Evolutionary conservation across 2,329 filamentous ascomycete genomes (phyloP), one percentile per base, ranked within the genome.

Genomic region (Ophioceras dolichostomum): DNA sequence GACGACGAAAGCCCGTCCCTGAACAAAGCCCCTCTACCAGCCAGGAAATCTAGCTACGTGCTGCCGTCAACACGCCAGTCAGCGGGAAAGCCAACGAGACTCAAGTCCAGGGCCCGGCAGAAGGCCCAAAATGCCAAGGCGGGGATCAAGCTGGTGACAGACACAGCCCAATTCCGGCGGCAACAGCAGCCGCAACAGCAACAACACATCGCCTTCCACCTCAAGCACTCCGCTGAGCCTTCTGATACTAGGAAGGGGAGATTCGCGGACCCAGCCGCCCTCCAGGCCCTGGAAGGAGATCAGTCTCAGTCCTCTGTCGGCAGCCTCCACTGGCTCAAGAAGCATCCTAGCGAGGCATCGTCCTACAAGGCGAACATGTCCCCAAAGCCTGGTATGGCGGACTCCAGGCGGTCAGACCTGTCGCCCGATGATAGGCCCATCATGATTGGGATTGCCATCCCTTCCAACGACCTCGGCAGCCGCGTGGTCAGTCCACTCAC

Each of bases 371-470:
- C n/a, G n/a, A 62, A 55, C 43, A 61, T 56, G 42, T 56, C 55
- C 8, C 52, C 52, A 19, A 50, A 48, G 27, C 18, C 26, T 4
- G 18, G 37, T 31, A 51, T 45, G 32, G 41, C 41, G 18, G 54
- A 53, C 39, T 48, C 54, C 9, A 22, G 16, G 18, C 38, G 47
- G 5, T 52, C 54, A 10, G 73, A 76, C 42, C 62, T 83, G 4
- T 83, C 80, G 12, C 80, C 81, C 0, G 72, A 70, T 40, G 76
- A 81, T 47, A 67, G 75, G n/a, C 77, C 77, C 1, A 86, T 86
- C 41, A 68, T 81, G 30, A 86, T 85, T 45, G 80, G 80, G 10
- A 75, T 86, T 36, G 69, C 73, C 12, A 61, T 85, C 32, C 72
- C 79, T 3, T 69, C 73, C 12, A 67, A 70, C 32, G 58, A 62